Evolutionary conservation across 2,329 filamentous ascomycete genomes (phyloP).

Genomic region (Endothia cerciana): DNA sequence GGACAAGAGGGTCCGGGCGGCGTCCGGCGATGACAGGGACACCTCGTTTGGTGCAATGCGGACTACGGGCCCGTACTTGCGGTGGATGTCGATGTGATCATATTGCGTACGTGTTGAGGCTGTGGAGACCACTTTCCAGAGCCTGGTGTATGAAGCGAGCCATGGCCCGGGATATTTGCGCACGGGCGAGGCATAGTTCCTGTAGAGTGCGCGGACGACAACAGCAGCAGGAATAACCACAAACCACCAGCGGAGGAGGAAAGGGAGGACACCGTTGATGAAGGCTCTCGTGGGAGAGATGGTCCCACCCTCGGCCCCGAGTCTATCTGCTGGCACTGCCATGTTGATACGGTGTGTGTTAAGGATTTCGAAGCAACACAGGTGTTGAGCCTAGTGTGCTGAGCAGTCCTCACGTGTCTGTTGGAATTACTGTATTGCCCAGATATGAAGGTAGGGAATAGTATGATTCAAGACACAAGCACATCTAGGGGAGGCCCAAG

Average conservation of each 20-base stretch:
- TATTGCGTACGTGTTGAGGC: slow-evolving; percentile 45
- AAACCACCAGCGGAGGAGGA: slow-evolving; percentile 38
- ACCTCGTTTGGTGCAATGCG: slow-evolving; percentile 55
- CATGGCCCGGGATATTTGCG: slow-evolving; percentile 42
- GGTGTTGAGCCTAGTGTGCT: slow-evolving; percentile 21
- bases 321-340: slow-evolving; percentile 32
- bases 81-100: slow-evolving; percentile 49
- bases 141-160: slow-evolving; percentile 41
- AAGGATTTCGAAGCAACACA: neutral
- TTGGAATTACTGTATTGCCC: neutral
- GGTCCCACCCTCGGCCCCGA: slow-evolving; percentile 34
- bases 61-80: slow-evolving; percentile 51
- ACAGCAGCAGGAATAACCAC: slow-evolving; percentile 35
- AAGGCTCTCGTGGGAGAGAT: slow-evolving; percentile 34
- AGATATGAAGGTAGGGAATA: neutral
- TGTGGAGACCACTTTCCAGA: slow-evolving; percentile 48
- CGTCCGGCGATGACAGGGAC: slow-evolving; percentile 50
- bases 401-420: neutral
- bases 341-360: slow-evolving; percentile 29
- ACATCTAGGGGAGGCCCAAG: neutral
- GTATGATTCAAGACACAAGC: neutral
- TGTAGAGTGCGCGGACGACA: slow-evolving; percentile 36
- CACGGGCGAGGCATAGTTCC: slow-evolving; percentile 41
- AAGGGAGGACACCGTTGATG: slow-evolving; percentile 29
- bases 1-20: slow-evolving; percentile 49